Evolutionary conservation across 495 filamentous ascomycete species (phyloP), one percentile per base, ranked within the genome.

Genomic region (Umbilicaria muhlenbergii): DNA sequence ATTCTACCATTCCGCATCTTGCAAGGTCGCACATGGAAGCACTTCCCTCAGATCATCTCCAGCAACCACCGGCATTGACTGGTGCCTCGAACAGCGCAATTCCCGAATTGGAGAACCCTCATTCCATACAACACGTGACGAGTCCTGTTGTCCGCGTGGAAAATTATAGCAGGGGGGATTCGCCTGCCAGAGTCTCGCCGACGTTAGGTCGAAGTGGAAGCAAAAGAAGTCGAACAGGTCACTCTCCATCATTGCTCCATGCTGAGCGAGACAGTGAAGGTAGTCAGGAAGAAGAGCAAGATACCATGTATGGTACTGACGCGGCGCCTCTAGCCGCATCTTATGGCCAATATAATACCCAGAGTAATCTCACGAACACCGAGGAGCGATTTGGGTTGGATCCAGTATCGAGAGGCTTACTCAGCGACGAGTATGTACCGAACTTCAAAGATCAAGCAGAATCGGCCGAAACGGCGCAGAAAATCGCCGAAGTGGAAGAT

Each of bases 61-160:
- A 50, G 17, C 39, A 43, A 17, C 50, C 50, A 4, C 52, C 52
- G 4, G 41, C 52, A 11, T 28, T 44, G 32, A 55, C 46, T 15
- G 43, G 44, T 11, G 50, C 46, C 32, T 52, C 52, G 2, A 45
- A 48, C 15, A 43, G 15, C 3, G 50, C 52, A 33, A 55, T 46
- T 41, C 50, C 50, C 15, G 46, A 55, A 34, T 31, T 41, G 3
- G 18, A 41, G 11, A 41, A 32, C n/a, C 11, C 38, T 15, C 44
- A 43, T 24, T 34, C 45, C 10, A 52, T 60, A 7, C 53, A 51
- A n/a, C 54, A 54, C 40, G 57, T 60, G 11, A 51, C 60, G 35
- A 72, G 69, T 41, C 70, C 70, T 12, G 63, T 64, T 15, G 55
- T 73, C 17, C 69, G 61, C 13, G 58, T 73, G 10, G 60, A 62